Evolutionary conservation across 2,329 filamentous ascomycete species (phyloP), one percentile per base, ranked within the genome.

Genomic region (Lasiodiplodia theobromae): DNA sequence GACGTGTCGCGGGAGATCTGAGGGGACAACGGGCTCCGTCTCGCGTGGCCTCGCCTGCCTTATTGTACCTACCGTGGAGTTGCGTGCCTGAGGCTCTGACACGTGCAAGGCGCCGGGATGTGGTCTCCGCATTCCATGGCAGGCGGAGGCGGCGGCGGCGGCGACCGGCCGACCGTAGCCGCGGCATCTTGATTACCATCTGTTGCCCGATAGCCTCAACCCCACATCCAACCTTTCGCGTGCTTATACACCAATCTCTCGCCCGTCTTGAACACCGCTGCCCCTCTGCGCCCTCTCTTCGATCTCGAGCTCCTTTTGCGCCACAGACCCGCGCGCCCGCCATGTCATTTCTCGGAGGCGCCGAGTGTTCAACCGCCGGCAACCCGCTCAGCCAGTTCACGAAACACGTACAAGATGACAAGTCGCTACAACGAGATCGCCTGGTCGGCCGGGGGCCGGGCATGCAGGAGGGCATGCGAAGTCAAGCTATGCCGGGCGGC

Each of bases 331-430:
- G 8, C 18, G 10, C n/a, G 16, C 70, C 68, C 72, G 84, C 71
- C 73, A 98, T 99, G 95, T 97, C 95, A 67, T 98, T 99, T 81
- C 87, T 98, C 76, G 93, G 93, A 82, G 94, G 95, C 74, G 92
- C 95, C 74, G 96, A 98, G 84, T 99, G 96, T 86, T 98, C 95
- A 68, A 96, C 96, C 71, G 94, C 92, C 72, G 93, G 91, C 77
- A 99, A 99, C 81, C 96, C 96, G 69, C 89, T 99, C 76, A 95
- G 93, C 78, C 96, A 98, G 85, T 97, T 99, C 80, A 93, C 94
- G 72, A 99, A 99, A 82, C 94, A 97, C 81, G 93, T 96, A 68
- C 92, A 96, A 78, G 93, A 97, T 86, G 96, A 99, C 84, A 97
- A 94, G 82, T 96, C 92, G 69, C 85, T 98, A 69, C 96, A 98